phyloP scores from a whole-genome alignment of 495 filamentous ascomycete genomes.

The Penicillium paradoxum region DNA sequence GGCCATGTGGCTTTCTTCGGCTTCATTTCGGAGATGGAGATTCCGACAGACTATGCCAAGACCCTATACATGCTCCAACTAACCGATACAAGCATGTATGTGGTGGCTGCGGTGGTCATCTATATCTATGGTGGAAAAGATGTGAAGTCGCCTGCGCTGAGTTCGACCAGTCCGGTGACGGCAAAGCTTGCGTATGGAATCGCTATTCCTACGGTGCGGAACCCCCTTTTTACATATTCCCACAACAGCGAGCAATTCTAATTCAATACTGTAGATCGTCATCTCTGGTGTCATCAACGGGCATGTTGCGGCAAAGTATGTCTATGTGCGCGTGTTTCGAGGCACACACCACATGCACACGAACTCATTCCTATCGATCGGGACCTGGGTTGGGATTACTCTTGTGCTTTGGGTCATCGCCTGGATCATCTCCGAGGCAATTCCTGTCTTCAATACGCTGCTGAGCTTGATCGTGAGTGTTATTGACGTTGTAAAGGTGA shows the following conservation, averaged over 20 bases:
- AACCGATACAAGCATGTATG: slow-evolving; percentile 62
- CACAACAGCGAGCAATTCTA: slow-evolving; percentile 22
- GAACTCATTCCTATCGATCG: slow-evolving; percentile 42
- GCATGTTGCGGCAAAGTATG: slow-evolving; percentile 56
- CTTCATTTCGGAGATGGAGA: slow-evolving; percentile 71
- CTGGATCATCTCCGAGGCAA: slow-evolving; percentile 67
- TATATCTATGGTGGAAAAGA: slow-evolving; percentile 65
- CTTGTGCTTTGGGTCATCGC: slow-evolving; percentile 56
- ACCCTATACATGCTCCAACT: slow-evolving; percentile 59
- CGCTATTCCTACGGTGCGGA: slow-evolving; percentile 61
- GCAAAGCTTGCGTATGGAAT: slow-evolving; percentile 72
- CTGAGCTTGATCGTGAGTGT: slow-evolving; percentile 46
- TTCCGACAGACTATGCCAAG: slow-evolving; percentile 61
- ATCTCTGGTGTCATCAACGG: slow-evolving; percentile 65
- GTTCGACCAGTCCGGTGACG: slow-evolving; percentile 57
- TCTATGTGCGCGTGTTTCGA: slow-evolving; percentile 58
- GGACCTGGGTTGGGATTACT: slow-evolving; percentile 56
- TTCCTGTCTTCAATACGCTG: slow-evolving; percentile 67
- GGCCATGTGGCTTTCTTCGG: slow-evolving; percentile 69
- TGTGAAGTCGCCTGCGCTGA: slow-evolving; percentile 68
- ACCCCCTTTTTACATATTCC: neutral
- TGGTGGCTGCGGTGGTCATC: slow-evolving; percentile 47
- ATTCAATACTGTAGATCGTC: slow-evolving; percentile 34
- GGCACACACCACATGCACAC: slow-evolving; percentile 57
- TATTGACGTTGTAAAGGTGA: slow-evolving; percentile 30